Evolutionary conservation across 2,329 filamentous ascomycete genomes (phyloP).

Genomic region (Colletotrichum sp.): DNA sequence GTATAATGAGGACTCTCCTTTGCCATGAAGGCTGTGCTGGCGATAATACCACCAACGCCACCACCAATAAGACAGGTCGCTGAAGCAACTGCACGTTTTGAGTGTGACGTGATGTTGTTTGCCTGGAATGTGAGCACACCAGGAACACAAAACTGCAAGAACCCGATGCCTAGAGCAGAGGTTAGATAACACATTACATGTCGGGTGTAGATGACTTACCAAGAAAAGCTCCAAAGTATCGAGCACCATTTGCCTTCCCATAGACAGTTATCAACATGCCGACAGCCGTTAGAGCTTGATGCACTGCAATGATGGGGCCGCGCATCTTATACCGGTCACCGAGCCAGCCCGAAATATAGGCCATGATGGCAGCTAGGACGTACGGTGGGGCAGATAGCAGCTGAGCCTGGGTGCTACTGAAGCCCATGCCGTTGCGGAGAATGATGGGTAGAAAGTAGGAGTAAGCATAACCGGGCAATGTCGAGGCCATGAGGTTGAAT

Average conservation of each 20-base stretch:
- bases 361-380: conserved; percentile 22
- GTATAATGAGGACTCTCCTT: conserved; percentile 25
- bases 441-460: conserved; percentile 41
- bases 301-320: conserved; percentile 22
- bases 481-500: conserved; percentile 35
- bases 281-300: conserved; percentile 27
- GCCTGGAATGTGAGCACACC: conserved; percentile 33
- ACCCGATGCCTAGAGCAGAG: conserved; percentile 24
- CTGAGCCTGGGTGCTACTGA: conserved; percentile 32
- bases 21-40: conserved; percentile 23
- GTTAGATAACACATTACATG: too few species aligned
- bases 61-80: conserved; percentile 32
- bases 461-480: conserved; percentile 34
- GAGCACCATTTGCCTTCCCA: neutral
- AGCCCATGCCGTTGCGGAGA: conserved; percentile 37
- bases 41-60: conserved; percentile 28
- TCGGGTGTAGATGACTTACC: too few species aligned
- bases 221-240: conserved; percentile 28
- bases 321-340: conserved; percentile 26
- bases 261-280: conserved; percentile 22
- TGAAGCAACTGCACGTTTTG: conserved; percentile 31
- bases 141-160: conserved; percentile 31
- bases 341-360: conserved; percentile 21
- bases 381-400: conserved; percentile 27
- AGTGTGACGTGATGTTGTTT: conserved; percentile 34